Evolutionary conservation across 2,329 filamentous ascomycete genomes (phyloP).

Genomic region (Arthrobotrys pseudoclavata): DNA sequence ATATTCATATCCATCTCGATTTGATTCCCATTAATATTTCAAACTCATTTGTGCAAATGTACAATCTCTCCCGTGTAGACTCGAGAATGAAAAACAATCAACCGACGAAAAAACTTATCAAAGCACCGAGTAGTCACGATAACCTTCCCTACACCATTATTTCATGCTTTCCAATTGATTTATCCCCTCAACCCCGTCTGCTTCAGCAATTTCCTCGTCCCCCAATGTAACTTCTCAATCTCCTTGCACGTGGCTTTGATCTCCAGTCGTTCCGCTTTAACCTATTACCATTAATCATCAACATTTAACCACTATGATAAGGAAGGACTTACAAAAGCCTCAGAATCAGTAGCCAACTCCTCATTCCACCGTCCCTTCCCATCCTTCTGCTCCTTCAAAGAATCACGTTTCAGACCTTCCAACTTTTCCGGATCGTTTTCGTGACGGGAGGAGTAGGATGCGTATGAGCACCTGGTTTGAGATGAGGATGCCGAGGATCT

Average conservation of each 20-base stretch:
- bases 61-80: not conserved
- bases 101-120: not conserved
- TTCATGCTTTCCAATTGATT: constrained; percentile 5
- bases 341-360: constrained; percentile 81
- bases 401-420: constrained; percentile 74
- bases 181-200: constrained; percentile 63
- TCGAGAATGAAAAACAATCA: not conserved
- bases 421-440: constrained; percentile 74
- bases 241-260: constrained; percentile 67
- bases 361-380: constrained; percentile 80
- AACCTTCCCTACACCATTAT: constrained; percentile 1
- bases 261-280: constrained; percentile 74
- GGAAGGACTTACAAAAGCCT: constrained; percentile 75
- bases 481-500: not conserved
- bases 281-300: constrained; percentile 62
- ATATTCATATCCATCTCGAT: constrained; percentile 1
- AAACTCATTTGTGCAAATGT: not conserved
- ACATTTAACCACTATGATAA: constrained; percentile 27
- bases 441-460: constrained; percentile 57
- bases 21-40: not conserved
- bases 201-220: constrained; percentile 72
- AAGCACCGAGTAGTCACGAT: constrained; percentile 1
- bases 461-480: constrained; percentile 19
- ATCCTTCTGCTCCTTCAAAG: constrained; percentile 71
- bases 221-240: constrained; percentile 71